phyloP scores from a whole-genome alignment of 805 yeast species.

The Sporopachydermia lactativora region DNA sequence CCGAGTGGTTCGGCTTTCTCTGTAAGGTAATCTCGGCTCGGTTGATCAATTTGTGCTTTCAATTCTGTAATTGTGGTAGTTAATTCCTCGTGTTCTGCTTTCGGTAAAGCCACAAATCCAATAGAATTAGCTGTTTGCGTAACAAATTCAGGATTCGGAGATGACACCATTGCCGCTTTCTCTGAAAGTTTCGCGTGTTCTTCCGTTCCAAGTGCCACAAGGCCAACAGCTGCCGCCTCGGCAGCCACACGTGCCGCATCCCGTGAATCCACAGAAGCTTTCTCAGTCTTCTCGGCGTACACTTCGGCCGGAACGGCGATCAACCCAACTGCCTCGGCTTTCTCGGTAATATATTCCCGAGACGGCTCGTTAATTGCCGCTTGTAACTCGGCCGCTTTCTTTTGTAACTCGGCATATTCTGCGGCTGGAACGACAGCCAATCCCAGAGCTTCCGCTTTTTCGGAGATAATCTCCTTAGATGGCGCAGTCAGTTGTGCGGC shows the following conservation, averaged over 20 bases:
- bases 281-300: conserved; percentile 4
- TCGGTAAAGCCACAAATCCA: conserved; percentile 23
- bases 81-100: conserved; percentile 20
- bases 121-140: conserved; percentile 17
- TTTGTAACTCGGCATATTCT: conserved; percentile 18
- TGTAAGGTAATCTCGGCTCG: conserved; percentile 13
- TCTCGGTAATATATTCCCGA: conserved; percentile 8
- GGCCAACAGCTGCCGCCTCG: conserved; percentile 4
- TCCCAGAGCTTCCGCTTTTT: conserved; percentile 20
- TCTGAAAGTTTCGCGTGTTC: conserved; percentile 4
- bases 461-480: conserved; percentile 7
- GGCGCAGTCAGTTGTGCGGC: conserved; percentile 18
- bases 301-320: conserved; percentile 10
- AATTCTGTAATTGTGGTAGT: conserved; percentile 9
- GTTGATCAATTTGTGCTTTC: not conserved
- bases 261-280: conserved; percentile 5
- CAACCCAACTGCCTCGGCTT: conserved; percentile 8
- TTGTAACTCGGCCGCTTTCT: conserved; percentile 10
- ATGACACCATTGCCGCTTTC: not conserved
- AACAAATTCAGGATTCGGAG: conserved; percentile 8
- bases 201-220: conserved; percentile 9
- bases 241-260: conserved; percentile 5
- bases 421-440: conserved; percentile 19
- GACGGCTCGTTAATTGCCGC: conserved; percentile 8
- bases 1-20: conserved; percentile 26